phyloP scores from a whole-genome alignment of 345 rosid genomes.

The Sisymbrium altissimum region DNA sequence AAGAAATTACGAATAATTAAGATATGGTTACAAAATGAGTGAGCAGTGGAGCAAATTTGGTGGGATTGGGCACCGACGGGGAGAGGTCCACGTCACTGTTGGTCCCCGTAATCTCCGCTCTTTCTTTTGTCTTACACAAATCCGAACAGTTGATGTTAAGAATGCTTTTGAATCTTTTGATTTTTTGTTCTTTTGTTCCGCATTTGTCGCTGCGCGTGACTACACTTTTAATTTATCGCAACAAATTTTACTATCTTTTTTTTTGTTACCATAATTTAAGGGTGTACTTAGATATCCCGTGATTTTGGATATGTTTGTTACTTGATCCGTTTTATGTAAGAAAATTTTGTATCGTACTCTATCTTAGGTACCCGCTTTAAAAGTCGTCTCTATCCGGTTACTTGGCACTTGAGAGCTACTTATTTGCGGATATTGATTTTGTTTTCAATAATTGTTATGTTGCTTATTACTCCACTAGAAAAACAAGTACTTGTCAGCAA shows the following conservation, averaged over 20 bases:
- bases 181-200: slow-evolving; percentile 18
- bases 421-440: too few species aligned
- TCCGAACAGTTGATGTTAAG: slow-evolving; percentile 24
- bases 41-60: slow-evolving; percentile 16
- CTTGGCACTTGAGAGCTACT: too few species aligned
- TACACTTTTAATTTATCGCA: slow-evolving; percentile 3
- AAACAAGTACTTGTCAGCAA: too few species aligned
- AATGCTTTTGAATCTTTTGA: slow-evolving; percentile 18
- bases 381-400: too few species aligned
- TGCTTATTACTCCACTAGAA: too few species aligned
- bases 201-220: slow-evolving; percentile 27
- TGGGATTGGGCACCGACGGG: slow-evolving; percentile 37
- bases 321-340: neutral
- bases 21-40: neutral
- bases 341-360: neutral
- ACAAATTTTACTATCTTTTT: neutral
- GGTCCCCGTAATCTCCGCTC: slow-evolving; percentile 35
- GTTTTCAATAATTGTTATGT: too few species aligned
- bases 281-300: slow-evolving; percentile 12
- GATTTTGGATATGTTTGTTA: slow-evolving; percentile 8
- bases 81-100: slow-evolving; percentile 30
- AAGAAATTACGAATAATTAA: neutral
- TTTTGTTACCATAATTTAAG: slow-evolving; percentile 1
- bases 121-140: slow-evolving; percentile 27
- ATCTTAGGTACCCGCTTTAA: too few species aligned